A percentile compares a stretch with the other conserved stretches of the same genome.
Conservation (phyloP, 2,329 filamentous ascomycete species). For the Nemania sp. region DNA sequence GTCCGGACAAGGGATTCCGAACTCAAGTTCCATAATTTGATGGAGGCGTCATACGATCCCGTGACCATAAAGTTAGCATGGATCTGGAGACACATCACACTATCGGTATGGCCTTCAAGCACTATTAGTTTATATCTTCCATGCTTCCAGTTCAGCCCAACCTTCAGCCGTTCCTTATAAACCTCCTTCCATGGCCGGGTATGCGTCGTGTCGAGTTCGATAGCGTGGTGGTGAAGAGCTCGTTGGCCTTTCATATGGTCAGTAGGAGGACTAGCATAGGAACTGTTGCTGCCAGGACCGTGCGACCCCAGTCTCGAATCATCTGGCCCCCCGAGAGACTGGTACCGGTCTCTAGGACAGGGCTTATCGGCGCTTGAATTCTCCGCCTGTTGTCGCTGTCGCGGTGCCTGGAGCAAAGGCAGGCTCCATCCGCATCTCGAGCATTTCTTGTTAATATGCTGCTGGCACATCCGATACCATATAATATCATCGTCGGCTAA, state of each 20-base stretch:
- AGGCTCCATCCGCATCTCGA: conserved; percentile 3
- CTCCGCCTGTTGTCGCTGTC: not conserved
- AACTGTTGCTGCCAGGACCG: not conserved
- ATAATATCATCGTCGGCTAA: conserved; percentile 5
- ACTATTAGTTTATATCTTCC: conserved; percentile 9
- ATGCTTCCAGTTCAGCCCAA: conserved; percentile 13
- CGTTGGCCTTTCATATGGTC: not conserved
- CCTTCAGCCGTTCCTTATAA: conserved; percentile 8
- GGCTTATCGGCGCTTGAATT: not conserved
- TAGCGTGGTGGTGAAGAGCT: not conserved
- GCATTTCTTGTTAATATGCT: conserved; percentile 10
- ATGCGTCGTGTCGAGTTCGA: not conserved
- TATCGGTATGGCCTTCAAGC: conserved; percentile 11
- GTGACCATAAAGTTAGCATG: not conserved
- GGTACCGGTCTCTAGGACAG: not conserved
- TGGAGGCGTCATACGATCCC: conserved; percentile 5
- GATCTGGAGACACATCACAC: conserved; percentile 9
- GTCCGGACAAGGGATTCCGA: conserved; percentile 7
- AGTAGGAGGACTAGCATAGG: not conserved
- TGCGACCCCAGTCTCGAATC: not conserved
- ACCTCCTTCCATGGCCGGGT: conserved; percentile 13
- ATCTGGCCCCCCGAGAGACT: not conserved
- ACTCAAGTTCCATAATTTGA: conserved; percentile 5
- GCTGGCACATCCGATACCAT: conserved; percentile 5
- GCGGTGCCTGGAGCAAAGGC: conserved; percentile 1